Percentiles rank a stretch among this genome's conserved stretches.
These are phyloP conservation scores for Penicillium sp. DNA, from an alignment of 2,329 filamentous ascomycete genomes.

Conservation along the genomic window DNA sequence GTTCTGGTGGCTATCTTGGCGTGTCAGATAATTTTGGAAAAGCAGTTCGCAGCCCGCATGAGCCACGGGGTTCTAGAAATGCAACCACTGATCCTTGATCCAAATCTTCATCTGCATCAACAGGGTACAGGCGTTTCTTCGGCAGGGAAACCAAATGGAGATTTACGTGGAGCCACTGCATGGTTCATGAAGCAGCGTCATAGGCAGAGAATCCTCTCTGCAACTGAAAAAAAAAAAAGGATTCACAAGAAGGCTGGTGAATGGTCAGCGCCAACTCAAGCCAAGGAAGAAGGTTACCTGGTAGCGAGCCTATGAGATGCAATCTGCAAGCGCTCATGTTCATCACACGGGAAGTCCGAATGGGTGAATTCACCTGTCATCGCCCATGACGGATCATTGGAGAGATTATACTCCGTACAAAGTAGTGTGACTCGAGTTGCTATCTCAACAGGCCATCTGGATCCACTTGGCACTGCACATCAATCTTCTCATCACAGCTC, in stretches of 20 bases:
- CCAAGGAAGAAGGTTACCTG: slow-evolving; percentile 10
- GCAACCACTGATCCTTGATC: too few species aligned
- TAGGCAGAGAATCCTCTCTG: slow-evolving; percentile 1
- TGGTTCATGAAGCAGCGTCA: background rate
- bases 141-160: too few species aligned
- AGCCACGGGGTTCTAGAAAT: too few species aligned
- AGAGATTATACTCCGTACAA: too few species aligned
- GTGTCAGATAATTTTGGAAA: too few species aligned
- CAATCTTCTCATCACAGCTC: slow-evolving; percentile 4
- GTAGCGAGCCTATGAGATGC: slow-evolving; percentile 20
- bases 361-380: slow-evolving; percentile 1
- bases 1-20: too few species aligned
- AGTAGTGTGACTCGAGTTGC: slow-evolving; percentile 2
- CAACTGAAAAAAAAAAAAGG: background rate
- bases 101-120: too few species aligned
- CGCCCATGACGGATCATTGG: background rate
- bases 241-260: slow-evolving; percentile 8
- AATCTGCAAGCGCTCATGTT: slow-evolving; percentile 29
- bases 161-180: background rate
- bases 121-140: too few species aligned
- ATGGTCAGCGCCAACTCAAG: slow-evolving; percentile 12
- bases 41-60: too few species aligned
- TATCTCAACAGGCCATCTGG: slow-evolving; percentile 2
- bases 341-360: slow-evolving; percentile 18
- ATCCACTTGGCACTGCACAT: slow-evolving; percentile 9